phyloP scores from a whole-genome alignment of 139 green algal species.

The Ettlia oleoabundans region DNA sequence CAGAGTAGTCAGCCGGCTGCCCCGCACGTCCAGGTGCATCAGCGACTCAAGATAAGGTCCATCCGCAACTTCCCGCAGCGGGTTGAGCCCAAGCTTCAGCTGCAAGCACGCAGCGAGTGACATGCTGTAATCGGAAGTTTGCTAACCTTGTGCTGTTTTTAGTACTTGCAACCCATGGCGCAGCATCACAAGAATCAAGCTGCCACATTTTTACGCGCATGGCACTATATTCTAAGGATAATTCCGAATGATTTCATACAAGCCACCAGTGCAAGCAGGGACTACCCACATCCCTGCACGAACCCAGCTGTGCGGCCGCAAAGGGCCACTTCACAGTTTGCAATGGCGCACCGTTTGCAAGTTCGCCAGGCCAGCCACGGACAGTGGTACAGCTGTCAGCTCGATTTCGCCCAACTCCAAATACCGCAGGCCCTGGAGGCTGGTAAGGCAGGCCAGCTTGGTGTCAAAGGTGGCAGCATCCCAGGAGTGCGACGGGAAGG shows the following conservation, averaged over 20 bases:
- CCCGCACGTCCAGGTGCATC: slow-evolving; percentile 12
- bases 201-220: no score
- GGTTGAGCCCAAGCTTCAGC: slow-evolving; percentile 18
- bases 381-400: neutral
- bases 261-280: no score
- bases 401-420: neutral
- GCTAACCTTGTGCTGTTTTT: neutral
- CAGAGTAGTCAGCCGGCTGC: neutral
- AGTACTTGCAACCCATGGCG: neutral
- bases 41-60: slow-evolving; percentile 10
- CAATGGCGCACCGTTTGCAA: slow-evolving; percentile 32
- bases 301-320: no score
- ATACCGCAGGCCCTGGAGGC: neutral
- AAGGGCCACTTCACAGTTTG: no score
- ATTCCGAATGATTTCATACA: no score
- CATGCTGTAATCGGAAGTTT: neutral
- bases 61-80: neutral
- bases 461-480: neutral
- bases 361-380: neutral
- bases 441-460: slow-evolving; percentile 11
- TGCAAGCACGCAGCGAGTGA: neutral
- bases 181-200: no score
- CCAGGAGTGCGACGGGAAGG: neutral
- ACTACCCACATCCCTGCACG: no score
- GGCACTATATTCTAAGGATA: no score